Evolutionary conservation across 345 rosid species (phyloP), one percentile per base, ranked within the genome.

Genomic region (Camelina hispida): DNA sequence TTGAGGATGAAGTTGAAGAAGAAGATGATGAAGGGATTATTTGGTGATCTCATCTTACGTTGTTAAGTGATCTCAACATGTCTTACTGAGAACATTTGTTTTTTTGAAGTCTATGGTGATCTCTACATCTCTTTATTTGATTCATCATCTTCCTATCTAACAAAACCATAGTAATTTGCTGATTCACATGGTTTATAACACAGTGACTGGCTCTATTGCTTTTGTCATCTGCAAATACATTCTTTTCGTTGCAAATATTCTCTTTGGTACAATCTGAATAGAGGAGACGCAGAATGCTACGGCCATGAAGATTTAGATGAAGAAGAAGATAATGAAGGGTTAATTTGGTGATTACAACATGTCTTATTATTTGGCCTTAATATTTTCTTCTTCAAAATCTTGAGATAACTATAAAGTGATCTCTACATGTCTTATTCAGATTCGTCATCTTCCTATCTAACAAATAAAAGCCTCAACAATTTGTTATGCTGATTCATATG

Each of bases 21-120:
- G 64, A 69, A 43, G 65, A 63, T 25, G 9, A 77, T 38, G 75
- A 66, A 23, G 75, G 61, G 6, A 22, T 62, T n/a, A 69, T 54
- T 25, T 76, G 80, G 70, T 76, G 80, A 69, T 68, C 70, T 62
- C 59, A 32, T 61, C 61, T 23, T 50, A 35, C 58, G 62, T 72
- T 52, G 34, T 8, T 32, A 51, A 60, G 65, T 76, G 69, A 69
- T 43, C 44, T 12, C 44, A 2, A 11, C 63, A 52, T 14, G 5
- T 62, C 25, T 69, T 54, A 10, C 28, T 18, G 62, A 17, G 8
- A 75, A 53, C 22, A 62, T 54, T 16, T 10, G 9, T 12, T 15
- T 20, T 69, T 8, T 22, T 22, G 0, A 18, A 20, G 7, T 51
- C 25, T 20, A 17, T 16, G 17, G 69, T 48, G n/a, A 37, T 42